A percentile compares a stretch with the other conserved stretches of the same genome.
These are phyloP conservation scores for Bassia scoparia DNA, from an alignment of 148 eudicot species.

Conservation along the genomic window DNA sequence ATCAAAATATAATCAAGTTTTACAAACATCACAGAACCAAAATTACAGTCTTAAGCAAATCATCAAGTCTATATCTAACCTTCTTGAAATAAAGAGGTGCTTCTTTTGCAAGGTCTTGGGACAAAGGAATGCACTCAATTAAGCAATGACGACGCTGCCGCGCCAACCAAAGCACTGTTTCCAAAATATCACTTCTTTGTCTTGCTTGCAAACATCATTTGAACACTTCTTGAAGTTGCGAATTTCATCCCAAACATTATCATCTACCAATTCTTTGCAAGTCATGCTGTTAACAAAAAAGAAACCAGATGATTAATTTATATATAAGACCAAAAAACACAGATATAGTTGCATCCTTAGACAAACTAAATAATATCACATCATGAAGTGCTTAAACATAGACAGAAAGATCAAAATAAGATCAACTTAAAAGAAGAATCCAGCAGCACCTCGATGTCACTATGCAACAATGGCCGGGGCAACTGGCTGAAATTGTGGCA, in stretches of 20 bases:
- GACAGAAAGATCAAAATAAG: neutral
- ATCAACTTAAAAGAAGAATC: neutral
- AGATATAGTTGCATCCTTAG: too few species aligned
- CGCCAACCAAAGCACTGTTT: constrained; percentile 82
- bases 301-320: neutral
- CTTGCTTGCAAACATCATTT: constrained; percentile 94
- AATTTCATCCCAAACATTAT: constrained; percentile 92
- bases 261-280: constrained; percentile 68
- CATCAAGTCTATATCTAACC: constrained; percentile 33
- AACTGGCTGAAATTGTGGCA: constrained; percentile 75
- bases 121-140: constrained; percentile 92
- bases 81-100: constrained; percentile 89
- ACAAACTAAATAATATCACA: too few species aligned
- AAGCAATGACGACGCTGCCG: constrained; percentile 85
- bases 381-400: neutral
- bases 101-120: constrained; percentile 57
- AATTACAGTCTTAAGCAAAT: neutral
- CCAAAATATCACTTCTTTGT: constrained; percentile 81
- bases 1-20: too few species aligned
- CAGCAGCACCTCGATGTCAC: constrained; percentile 60
- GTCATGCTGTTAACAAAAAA: constrained; percentile 60
- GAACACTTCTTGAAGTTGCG: constrained; percentile 95
- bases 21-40: neutral
- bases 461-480: constrained; percentile 92
- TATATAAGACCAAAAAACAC: neutral